Evolutionary conservation across 352 stramenopile species (phyloP), one percentile per base, ranked within the genome.

Genomic region (Phytophthora niederhauseri): DNA sequence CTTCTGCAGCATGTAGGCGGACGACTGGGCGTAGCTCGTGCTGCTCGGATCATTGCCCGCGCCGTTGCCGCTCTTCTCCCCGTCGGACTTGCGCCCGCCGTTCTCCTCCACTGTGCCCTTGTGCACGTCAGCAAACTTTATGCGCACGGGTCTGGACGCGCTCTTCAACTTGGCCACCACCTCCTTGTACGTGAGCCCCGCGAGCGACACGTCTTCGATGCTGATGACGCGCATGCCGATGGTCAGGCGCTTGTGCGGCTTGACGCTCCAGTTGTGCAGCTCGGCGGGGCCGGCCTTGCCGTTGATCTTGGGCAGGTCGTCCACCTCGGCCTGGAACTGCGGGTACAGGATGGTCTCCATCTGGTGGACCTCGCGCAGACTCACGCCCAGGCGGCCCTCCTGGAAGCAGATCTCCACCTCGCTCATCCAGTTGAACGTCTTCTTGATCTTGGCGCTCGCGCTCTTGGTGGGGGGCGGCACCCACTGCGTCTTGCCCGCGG

Each of bases 181-280:
- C 38, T 95, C 87, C 43, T 90, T 91, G 78, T 96, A 96, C 22
- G 82, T 93, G 19, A 92, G 68, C 9, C 89, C 89, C 2, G 84
- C 85, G 30, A 96, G 74, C 22, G 75, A 84, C 55, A 76, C 68
- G 57, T 86, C 77, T 63, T 93, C 87, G 45, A 96, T 94, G 24
- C 75, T 85, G 45, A 86, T 94, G 49, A 96, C 79, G 20, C 89
- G 85, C 89, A 96, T 96, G 52, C 87, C 82, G 57, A 93, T 91
- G 6, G 81, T 93, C 62, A 96, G 58, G 2, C 89, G 87, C 52
- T 87, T 86, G 61, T 95, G 77, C 7, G 87, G 82, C 63, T 93
- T 93, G 54, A 96, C 89, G 62, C 89, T 95, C 89, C 89, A 96
- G 65, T 96, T 96, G 73, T 96, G 91, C 7, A 96, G 81, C 74